A percentile compares a stretch with the other conserved stretches of the same genome.
These are phyloP conservation scores for Moesziomyces aphidis DNA, from an alignment of 1,284 basidiomycete species.

Conservation along the genomic window DNA sequence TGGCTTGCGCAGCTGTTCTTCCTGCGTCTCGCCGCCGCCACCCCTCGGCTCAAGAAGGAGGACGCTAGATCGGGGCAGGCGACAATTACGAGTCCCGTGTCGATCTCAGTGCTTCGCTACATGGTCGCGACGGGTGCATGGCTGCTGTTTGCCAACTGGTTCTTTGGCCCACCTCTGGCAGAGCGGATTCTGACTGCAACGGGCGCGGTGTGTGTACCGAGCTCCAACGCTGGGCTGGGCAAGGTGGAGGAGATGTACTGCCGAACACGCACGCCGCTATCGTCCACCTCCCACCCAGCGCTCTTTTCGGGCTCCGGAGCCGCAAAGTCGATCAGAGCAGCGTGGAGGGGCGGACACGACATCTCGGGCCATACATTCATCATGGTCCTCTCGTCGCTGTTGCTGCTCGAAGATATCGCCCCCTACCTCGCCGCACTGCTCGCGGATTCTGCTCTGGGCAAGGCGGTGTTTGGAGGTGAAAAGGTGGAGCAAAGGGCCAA, in stretches of 20 bases:
- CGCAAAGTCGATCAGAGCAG: constrained; percentile 18
- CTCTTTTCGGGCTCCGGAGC: constrained; percentile 17
- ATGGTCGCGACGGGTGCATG: constrained; percentile 21
- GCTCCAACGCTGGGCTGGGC: constrained; percentile 4
- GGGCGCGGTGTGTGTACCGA: constrained; percentile 81
- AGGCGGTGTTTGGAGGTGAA: constrained; percentile 2
- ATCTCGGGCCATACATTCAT: constrained; percentile 95
- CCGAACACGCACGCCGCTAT: constrained; percentile 37
- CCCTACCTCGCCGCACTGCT: constrained; percentile 62
- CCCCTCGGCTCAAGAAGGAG: constrained; percentile 17
- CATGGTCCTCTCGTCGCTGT: constrained; percentile 82
- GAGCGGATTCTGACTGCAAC: constrained; percentile 80
- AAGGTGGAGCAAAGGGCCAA: neutral
- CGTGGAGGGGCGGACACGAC: constrained; percentile 84
- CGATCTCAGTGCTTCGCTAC: constrained; percentile 45
- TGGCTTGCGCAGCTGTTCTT: constrained; percentile 35
- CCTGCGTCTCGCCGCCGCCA: constrained; percentile 17
- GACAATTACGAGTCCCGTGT: constrained; percentile 32
- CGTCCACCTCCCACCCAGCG: constrained; percentile 26
- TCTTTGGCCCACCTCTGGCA: constrained; percentile 87
- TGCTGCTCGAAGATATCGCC: constrained; percentile 81
- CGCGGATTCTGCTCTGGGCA: neutral
- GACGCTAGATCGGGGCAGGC: constrained; percentile 7
- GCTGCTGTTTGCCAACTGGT: constrained; percentile 77
- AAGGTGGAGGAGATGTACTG: constrained; percentile 53